These are phyloP conservation scores for Volvox carteri DNA, from an alignment of 163 green algal genomes.

Conservation along the genomic window DNA sequence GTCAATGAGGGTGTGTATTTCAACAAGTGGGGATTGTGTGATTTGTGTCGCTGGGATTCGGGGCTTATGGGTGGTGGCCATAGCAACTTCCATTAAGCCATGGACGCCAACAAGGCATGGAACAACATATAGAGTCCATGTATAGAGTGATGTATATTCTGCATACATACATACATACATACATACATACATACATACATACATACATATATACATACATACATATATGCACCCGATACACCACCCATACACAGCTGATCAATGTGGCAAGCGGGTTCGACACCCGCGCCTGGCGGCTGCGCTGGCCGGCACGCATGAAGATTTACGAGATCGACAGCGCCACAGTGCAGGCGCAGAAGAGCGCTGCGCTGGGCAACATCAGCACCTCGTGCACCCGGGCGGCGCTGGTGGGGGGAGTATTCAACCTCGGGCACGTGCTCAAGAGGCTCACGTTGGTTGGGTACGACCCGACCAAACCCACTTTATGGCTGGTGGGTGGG, in stretches of 20 bases:
- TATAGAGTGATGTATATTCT: too few species aligned
- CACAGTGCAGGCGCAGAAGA: conserved; percentile 53
- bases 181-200: too few species aligned
- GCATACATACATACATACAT: too few species aligned
- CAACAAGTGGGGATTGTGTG: too few species aligned
- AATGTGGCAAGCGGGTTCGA: conserved; percentile 52
- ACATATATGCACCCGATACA: too few species aligned
- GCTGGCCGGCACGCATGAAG: conserved; percentile 23
- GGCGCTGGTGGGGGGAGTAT: conserved; percentile 49
- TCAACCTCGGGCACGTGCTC: conserved; percentile 39
- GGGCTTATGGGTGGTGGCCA: too few species aligned
- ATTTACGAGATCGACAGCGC: conserved; percentile 49
- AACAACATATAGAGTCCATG: too few species aligned
- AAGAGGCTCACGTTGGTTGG: conserved; percentile 27
- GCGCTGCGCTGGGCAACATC: conserved; percentile 42
- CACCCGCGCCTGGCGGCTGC: conserved; percentile 54
- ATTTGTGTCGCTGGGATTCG: too few species aligned
- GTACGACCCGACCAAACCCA: conserved; percentile 35
- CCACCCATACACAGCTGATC: conserved; percentile 48
- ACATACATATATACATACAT: too few species aligned
- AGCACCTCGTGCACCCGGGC: conserved; percentile 20
- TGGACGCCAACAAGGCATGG: too few species aligned
- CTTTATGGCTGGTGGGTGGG: conserved; percentile 47
- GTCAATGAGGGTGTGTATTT: too few species aligned
- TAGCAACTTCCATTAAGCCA: too few species aligned